A percentile compares a stretch with the other conserved stretches of the same genome.
Evolutionary conservation across 106 monocot species (phyloP).

Genomic region (Amphibolis antarctica): DNA sequence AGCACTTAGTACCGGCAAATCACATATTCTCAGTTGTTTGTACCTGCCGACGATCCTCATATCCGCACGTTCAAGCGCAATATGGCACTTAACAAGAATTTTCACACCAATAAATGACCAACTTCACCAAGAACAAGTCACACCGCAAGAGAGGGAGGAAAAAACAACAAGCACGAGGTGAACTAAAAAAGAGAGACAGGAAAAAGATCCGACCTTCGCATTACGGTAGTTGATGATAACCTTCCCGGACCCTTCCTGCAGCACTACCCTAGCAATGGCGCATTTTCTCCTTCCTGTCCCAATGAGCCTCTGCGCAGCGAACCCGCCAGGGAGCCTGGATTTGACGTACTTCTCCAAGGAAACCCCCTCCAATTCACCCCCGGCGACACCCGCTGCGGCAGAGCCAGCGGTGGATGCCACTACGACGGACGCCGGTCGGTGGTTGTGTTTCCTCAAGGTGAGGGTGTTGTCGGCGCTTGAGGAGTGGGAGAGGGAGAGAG

Average conservation of each 20-base stretch:
- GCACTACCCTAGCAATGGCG: constrained; percentile 82
- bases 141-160: background rate
- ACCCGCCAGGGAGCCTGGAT: constrained; percentile 76
- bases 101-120: no score
- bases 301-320: constrained; percentile 77
- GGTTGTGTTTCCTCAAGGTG: background rate
- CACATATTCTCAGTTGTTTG: no score
- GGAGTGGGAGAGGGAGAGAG: background rate
- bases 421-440: constrained; percentile 1
- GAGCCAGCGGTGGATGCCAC: constrained; percentile 1
- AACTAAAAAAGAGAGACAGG: background rate
- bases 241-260: constrained; percentile 86
- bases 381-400: constrained; percentile 6
- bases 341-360: constrained; percentile 82
- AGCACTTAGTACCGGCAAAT: no score
- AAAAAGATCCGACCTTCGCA: constrained; percentile 44
- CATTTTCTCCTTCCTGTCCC: constrained; percentile 90
- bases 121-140: no score
- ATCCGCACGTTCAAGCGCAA: no score
- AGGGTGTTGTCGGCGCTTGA: constrained; percentile 1
- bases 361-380: constrained; percentile 26
- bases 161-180: background rate
- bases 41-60: no score
- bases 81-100: no score
- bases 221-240: constrained; percentile 82